These are phyloP conservation scores for Parasitella parasitica DNA, from an alignment of 371 early-diverging fungal genomes.

Conservation along the genomic window DNA sequence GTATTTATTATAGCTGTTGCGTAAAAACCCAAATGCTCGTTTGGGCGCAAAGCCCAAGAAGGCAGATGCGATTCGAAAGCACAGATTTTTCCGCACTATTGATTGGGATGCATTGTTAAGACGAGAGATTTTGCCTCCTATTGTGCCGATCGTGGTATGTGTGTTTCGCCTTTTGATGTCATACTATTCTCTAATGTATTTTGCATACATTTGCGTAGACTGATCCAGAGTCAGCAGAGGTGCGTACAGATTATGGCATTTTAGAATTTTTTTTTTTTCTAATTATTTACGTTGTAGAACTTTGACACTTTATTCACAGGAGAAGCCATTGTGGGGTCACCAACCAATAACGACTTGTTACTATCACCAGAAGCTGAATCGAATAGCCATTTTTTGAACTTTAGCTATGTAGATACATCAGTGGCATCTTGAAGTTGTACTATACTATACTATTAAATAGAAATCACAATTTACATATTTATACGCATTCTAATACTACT, in stretches of 20 bases:
- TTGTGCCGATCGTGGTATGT: conserved; percentile 73
- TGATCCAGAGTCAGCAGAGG: conserved; percentile 48
- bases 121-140: conserved; percentile 71
- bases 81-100: conserved; percentile 86
- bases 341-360: background rate
- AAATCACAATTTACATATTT: background rate
- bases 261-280: too few relatives aligned
- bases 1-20: conserved; percentile 52
- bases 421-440: background rate
- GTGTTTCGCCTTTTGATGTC: background rate
- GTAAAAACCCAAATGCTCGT: conserved; percentile 71
- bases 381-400: conserved; percentile 32
- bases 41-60: conserved; percentile 71
- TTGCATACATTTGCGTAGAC: conserved; percentile 30
- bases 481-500: too few relatives aligned
- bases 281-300: too few relatives aligned
- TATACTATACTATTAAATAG: background rate
- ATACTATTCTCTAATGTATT: background rate
- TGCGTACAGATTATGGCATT: too few relatives aligned
- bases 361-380: background rate
- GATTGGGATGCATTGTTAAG: conserved; percentile 74
- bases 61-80: conserved; percentile 77
- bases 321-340: conserved; percentile 21
- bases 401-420: conserved; percentile 33
- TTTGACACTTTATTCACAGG: conserved; percentile 37